Base-by-base conservation (phyloP, 805 yeast genomes). In the Pichia phayaonensis region DNA sequence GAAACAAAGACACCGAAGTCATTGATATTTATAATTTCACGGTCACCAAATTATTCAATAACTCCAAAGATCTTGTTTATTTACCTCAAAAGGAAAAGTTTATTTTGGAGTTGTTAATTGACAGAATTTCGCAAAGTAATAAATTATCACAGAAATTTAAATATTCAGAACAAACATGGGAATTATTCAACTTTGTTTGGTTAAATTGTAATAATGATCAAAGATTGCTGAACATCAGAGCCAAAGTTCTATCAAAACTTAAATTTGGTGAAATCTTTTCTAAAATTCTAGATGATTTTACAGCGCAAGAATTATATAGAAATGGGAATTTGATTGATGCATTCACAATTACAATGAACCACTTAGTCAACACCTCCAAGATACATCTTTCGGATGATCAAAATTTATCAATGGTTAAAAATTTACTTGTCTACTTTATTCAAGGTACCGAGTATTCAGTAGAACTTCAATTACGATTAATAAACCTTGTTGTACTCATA, bases 31-130 rank as follows among this genome's bases (percentile, higher is more conserved):
- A 72, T 15, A 58, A 43, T 42, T 66, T 62, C 42, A 69, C 70
- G 8, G 56, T 51, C 42, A 59, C 57, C 38, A 65, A 72, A 29
- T 60, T 77, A 21, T 70, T 48, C n/a, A 8, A 20, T 15, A 15
- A 63, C 27, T 66, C 53, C 6, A 24, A 49, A 5, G 44, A 61
- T 20, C 49, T 62, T 1, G 69, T 79, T 2, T 73, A 70, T 49
- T 71, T 85, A 15, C 90, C 90, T 10, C 76, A 81, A 50, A 68
- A 68, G 48, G 73, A 74, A 23, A 59, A 65, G 0, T 85, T 85
- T 55, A 66, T 83, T 4, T 69, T 83, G 46, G 86, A 81, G 45
- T 67, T 85, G 34, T 53, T 84, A 1, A 71, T 79, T 47, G 88
- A 83, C 59, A 69, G 90, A 49, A 63, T 84, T 59, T 75, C 76